Evolutionary conservation across 1,284 basidiomycete genomes (phyloP).

Genomic region (Phylloporus gajari): DNA sequence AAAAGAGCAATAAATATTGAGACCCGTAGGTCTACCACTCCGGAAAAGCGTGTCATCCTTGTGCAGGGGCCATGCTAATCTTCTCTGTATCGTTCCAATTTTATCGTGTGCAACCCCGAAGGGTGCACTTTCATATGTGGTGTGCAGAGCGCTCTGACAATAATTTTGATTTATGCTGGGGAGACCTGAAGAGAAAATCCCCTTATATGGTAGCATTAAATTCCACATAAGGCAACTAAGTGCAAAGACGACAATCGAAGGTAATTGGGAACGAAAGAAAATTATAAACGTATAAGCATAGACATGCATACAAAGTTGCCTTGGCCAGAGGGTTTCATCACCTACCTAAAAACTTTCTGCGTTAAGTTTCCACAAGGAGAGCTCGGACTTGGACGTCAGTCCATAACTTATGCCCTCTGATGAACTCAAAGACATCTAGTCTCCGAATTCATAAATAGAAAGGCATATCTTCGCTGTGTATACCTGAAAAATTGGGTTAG

Average conservation of each 20-base stretch:
- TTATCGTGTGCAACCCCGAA: conserved; percentile 50
- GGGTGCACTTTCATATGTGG: conserved; percentile 34
- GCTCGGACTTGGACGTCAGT: conserved; percentile 96
- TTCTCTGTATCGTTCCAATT: conserved; percentile 50
- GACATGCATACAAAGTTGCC: too few species aligned
- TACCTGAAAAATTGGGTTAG: conserved; percentile 50
- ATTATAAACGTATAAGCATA: too few species aligned
- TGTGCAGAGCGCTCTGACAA: not conserved
- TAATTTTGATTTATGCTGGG: conserved; percentile 13
- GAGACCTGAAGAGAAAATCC: too few species aligned
- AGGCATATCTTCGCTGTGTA: conserved; percentile 90
- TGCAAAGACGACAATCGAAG: too few species aligned
- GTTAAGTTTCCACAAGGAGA: conserved; percentile 81
- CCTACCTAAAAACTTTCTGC: conserved; percentile 63
- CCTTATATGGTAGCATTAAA: too few species aligned
- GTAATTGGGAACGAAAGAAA: too few species aligned
- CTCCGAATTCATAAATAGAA: conserved; percentile 88
- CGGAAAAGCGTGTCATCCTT: conserved; percentile 47
- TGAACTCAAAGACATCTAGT: conserved; percentile 94
- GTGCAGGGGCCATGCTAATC: conserved; percentile 47
- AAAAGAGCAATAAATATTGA: conserved; percentile 44
- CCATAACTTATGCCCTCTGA: conserved; percentile 93
- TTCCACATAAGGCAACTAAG: too few species aligned
- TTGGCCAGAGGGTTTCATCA: conserved; percentile 50
- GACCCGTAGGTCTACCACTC: conserved; percentile 48